Conservation (phyloP, 2,329 filamentous ascomycete species). For the Curvularia lunata region DNA sequence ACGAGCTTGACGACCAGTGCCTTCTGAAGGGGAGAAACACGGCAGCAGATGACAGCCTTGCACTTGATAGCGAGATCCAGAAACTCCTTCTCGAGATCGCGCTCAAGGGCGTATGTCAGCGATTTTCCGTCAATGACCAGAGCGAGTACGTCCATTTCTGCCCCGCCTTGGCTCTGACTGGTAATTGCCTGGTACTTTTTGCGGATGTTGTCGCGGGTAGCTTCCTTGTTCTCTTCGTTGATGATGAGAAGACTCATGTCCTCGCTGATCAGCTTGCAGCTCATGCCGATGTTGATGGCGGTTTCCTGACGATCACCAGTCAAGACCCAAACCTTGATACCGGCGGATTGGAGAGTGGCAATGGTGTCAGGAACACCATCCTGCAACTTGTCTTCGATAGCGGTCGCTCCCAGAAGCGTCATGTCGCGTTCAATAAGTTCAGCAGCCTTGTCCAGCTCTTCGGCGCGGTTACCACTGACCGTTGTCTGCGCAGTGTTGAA, state of each 20-base stretch:
- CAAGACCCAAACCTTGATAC: conserved; percentile 98
- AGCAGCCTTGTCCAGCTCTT: conserved; percentile 95
- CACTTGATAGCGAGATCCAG: conserved; percentile 92
- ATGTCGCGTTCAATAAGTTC: conserved; percentile 95
- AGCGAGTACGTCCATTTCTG: conserved; percentile 85
- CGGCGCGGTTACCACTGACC: conserved; percentile 87
- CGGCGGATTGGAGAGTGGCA: conserved; percentile 92
- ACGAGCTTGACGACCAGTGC: conserved; percentile 97
- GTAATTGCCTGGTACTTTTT: conserved; percentile 93
- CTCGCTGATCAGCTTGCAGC: conserved; percentile 96
- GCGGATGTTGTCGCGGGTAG: conserved; percentile 84
- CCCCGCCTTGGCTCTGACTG: conserved; percentile 76
- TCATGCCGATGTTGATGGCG: conserved; percentile 99
- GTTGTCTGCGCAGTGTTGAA: conserved; percentile 90
- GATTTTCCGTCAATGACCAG: conserved; percentile 97
- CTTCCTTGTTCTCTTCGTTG: conserved; percentile 82
- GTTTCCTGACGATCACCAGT: conserved; percentile 98
- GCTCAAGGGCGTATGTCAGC: conserved; percentile 89
- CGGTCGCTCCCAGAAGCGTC: conserved; percentile 88
- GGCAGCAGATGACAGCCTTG: conserved; percentile 97
- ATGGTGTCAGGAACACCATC: conserved; percentile 98
- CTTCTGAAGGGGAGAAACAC: conserved; percentile 96
- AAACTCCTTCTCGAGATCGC: conserved; percentile 91
- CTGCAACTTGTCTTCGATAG: conserved; percentile 95
- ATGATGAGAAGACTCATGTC: conserved; percentile 98